A percentile compares a stretch with the other conserved stretches of the same genome.
phyloP scores from a whole-genome alignment of 768 basidiomycete species.

The Leccinum arenicola region DNA sequence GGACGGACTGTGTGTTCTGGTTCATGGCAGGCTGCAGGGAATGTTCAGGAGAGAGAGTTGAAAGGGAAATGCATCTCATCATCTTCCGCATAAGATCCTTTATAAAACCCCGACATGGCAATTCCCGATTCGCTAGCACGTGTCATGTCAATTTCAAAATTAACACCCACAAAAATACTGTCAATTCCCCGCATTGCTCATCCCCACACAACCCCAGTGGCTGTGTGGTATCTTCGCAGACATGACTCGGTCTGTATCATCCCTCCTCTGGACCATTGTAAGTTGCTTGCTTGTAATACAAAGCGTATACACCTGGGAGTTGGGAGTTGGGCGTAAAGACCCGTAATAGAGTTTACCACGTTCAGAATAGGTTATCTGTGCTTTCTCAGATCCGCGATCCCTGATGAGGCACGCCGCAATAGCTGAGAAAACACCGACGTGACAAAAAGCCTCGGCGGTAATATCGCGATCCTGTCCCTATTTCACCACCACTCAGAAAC shows the following conservation, averaged over 20 bases:
- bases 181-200: conserved; percentile 12
- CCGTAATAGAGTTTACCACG: neutral
- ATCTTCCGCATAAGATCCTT: neutral
- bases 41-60: conserved; percentile 4
- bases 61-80: neutral
- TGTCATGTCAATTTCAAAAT: conserved; percentile 16
- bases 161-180: conserved; percentile 2
- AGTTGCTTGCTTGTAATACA: neutral
- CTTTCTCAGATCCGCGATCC: conserved; percentile 22
- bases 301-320: neutral
- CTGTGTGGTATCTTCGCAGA: neutral
- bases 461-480: neutral
- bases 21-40: conserved; percentile 14
- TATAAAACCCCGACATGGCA: conserved; percentile 31
- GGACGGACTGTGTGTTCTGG: conserved; percentile 2
- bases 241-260: neutral
- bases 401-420: conserved; percentile 3
- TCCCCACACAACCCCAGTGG: neutral
- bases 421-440: neutral
- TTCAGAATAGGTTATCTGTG: conserved; percentile 18
- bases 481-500: neutral
- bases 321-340: conserved; percentile 14
- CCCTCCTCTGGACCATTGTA: neutral
- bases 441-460: neutral
- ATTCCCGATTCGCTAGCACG: conserved; percentile 24